Evolutionary conservation across 352 stramenopile genomes (phyloP), one percentile per base, ranked within the genome.

Genomic region (Phytophthora citricola): DNA sequence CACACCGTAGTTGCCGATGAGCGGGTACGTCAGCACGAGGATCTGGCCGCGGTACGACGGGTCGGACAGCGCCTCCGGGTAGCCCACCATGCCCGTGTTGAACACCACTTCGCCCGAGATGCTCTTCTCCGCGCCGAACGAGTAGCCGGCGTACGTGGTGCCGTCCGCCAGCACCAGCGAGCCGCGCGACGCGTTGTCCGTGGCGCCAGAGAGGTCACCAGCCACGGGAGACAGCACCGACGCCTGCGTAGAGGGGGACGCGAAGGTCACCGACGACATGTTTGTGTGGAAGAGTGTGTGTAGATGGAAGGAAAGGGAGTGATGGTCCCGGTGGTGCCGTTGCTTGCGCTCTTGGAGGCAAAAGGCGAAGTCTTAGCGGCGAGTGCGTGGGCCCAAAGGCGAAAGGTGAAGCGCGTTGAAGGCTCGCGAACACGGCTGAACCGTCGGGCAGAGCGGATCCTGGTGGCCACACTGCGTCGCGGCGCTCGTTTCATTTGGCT

Each of bases 1-100:
- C 46, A 99, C 97, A 60, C 97, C 97, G 70, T 99, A 99, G 83
- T 99, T 99, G 51, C 98, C 98, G 60, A 99, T 98, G 62, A 99
- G 90, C 5, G 98, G 97, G 73, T 91, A 98, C 27, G 98, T 99
- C 27, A 99, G 83, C 38, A 97, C 94, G 34, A 99, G 79, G 73
- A 99, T 98, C 81, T 99, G 97, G 46, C 97, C 97, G 60, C 90
- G 81, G 81, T 99, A 99, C 44, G 96, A 99, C 69, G 98, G 98
- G 86, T 99, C 98, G 11, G 97, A 98, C 59, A 99, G 86, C 38
- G 92, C 94, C 79, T 99, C 98, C 14, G 97, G 94, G 87, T 99
- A 99, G 55, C 97, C 97, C 46, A 99, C 97, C 97, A 99, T 99
- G 60, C 96, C 96, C 32, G 98, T 99, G 64, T 97, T 98, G 76